Evolutionary conservation across 2,329 filamentous ascomycete species (phyloP), one percentile per base, ranked within the genome.

Genomic region (Ascochyta viciae-villosae): DNA sequence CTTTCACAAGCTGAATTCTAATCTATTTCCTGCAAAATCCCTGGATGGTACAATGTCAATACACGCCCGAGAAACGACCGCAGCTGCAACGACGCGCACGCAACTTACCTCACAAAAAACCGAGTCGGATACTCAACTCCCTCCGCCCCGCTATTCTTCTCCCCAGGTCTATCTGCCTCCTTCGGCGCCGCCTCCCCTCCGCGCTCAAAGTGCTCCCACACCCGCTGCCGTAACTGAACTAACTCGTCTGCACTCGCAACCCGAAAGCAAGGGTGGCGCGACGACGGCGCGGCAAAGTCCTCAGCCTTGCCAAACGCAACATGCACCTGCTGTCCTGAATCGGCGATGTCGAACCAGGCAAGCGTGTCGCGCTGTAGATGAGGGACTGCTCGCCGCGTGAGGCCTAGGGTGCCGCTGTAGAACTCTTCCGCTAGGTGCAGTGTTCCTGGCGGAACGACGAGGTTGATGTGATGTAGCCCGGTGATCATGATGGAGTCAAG

Each of bases 281-380:
- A 74, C 0, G 81, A 81, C 24, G 27, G 24, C 37, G 40, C 19
- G 1, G 4, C 0, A 19, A 66, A 66, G 26, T 66, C 62, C 5
- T 74, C 70, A 1, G 71, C 63, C 1, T 74, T 64, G 0, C 81
- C 82, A 50, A 79, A 76, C 0, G 81, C 81, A 45, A 87, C 72
- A 64, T 87, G 84, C 13, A 87, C 76, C 72, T 87, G 83, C 65
- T 87, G 84, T 1, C 80, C 79, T 3, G 78, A 77, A 3, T 75
- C 74, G 13, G 78, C 83, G 51, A 87, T 82, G 64, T 88, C 83
- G 75, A 87, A 84, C 85, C 86, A 88, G 8, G 82, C 79, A 1
- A 87, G 74, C 1, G 74, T 78, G 13, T 77, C 80, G 47, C 75
- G 77, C 63, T 87, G 84, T 1, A 81, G 66, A 3, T 73, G 72